phyloP scores from a whole-genome alignment of 2,329 filamentous ascomycete species.

The Talaromyces amestolkiae region DNA sequence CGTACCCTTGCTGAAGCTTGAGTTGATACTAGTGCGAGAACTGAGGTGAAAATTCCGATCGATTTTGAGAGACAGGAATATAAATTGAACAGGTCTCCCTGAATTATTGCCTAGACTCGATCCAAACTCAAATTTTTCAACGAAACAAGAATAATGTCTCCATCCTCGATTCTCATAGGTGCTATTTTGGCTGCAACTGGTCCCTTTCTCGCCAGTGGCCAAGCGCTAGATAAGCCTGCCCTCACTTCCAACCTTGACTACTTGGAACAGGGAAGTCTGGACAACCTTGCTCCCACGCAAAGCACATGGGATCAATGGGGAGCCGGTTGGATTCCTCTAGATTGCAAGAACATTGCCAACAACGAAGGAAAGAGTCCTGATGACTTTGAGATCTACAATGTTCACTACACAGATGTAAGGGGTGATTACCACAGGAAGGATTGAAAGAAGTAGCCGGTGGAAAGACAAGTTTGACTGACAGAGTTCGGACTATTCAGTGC shows the following conservation, averaged over 20 bases:
- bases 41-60: neutral
- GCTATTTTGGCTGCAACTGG: neutral
- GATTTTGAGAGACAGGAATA: neutral
- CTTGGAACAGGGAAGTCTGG: slow-evolving; percentile 6
- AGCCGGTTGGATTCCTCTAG: slow-evolving; percentile 9
- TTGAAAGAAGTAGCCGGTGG: too few relatives aligned
- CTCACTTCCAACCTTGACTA: slow-evolving; percentile 13
- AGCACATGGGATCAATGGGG: slow-evolving; percentile 13
- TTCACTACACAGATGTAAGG: slow-evolving; percentile 11
- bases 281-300: slow-evolving; percentile 4
- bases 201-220: slow-evolving; percentile 5
- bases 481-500: neutral
- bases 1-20: neutral
- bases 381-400: slow-evolving; percentile 17
- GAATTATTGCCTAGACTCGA: neutral
- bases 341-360: slow-evolving; percentile 15
- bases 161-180: neutral
- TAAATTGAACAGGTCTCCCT: neutral
- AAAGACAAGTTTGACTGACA: neutral
- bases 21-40: neutral
- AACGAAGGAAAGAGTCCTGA: slow-evolving; percentile 13
- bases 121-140: neutral
- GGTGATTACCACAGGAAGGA: neutral
- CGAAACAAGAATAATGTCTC: neutral
- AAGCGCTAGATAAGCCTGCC: slow-evolving; percentile 14